Evolutionary conservation across 768 basidiomycete species (phyloP), one percentile per base, ranked within the genome.

Genomic region (Boletales sp.): DNA sequence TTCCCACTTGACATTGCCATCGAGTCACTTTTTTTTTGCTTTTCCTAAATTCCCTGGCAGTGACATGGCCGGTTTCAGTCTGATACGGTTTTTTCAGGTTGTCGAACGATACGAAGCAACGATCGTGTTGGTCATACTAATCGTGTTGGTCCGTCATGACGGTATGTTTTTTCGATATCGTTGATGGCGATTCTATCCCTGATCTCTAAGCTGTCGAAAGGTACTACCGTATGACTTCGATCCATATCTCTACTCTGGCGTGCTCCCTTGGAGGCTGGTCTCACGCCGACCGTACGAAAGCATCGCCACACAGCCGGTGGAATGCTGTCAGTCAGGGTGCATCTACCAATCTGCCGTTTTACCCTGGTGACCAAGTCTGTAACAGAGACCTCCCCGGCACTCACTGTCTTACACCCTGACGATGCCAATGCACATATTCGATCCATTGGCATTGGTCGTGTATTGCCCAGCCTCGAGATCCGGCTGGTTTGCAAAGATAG

Each of bases 341-440:
- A 61, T 48, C 33, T 13, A 33, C 30, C 17, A 13, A 4, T 18
- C 12, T 32, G 19, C 8, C 19, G n/a, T 3, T 25, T 21, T 25
- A 1, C 7, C 19, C n/a, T n/a, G n/a, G n/a, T n/a, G n/a, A n/a
- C n/a, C n/a, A n/a, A n/a, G n/a, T n/a, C n/a, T n/a, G n/a, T 92
- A 17, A 92, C 90, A 1, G 91, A 93, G 68, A 91, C 89, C 1
- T 86, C 88, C 0, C 89, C 88, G 0, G 82, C 83, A 0, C 76
- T 82, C 0, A 81, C 84, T 54, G 54, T 86, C 3, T 72, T 87
- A 8, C 73, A 80, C 1, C 43, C 63, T 0, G 60, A 72, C 3
- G 70, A 79, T 17, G 68, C 70, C 2, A 51, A 67, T 12, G 63
- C 73, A 15, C 86, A 83, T 55, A 64, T 80, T 21, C 88, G 88